Conservation (phyloP, 225 moss, liverwort and hornwort genomes). For the Bryoerythrophyllum caledonicum region DNA sequence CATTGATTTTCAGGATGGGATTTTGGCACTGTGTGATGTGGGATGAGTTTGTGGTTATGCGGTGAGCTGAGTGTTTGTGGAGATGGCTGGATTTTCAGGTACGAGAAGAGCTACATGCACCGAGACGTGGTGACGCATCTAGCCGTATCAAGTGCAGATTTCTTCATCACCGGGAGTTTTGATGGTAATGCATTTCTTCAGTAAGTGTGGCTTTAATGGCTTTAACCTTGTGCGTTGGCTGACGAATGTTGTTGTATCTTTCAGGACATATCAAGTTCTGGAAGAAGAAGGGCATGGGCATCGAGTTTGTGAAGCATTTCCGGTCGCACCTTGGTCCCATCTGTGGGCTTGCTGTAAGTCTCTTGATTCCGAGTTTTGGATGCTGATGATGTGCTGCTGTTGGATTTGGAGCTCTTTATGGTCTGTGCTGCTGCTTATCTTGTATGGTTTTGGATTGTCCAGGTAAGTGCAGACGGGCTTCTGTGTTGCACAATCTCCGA, state of each 20-base stretch:
- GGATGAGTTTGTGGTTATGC: background rate
- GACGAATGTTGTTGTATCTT: slow-evolving; percentile 1
- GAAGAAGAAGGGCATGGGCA: slow-evolving; percentile 94
- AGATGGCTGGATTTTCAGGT: slow-evolving; percentile 53
- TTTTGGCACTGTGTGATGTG: background rate
- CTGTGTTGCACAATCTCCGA: slow-evolving; percentile 96
- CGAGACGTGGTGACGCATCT: slow-evolving; percentile 90
- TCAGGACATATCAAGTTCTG: slow-evolving; percentile 97
- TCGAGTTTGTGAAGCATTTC: slow-evolving; percentile 99
- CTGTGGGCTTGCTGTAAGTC: slow-evolving; percentile 75
- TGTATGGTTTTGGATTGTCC: slow-evolving; percentile 22
- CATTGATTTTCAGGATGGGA: background rate
- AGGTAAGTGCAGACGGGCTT: slow-evolving; percentile 98
- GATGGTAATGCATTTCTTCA: slow-evolving; percentile 65
- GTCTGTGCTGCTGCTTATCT: slow-evolving; percentile 21
- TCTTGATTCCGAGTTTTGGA: slow-evolving; percentile 2
- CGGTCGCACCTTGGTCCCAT: slow-evolving; percentile 95
- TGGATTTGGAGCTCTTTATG: background rate
- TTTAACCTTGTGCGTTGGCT: slow-evolving; percentile 17
- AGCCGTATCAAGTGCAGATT: slow-evolving; percentile 88
- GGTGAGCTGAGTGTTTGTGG: background rate
- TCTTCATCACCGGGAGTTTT: slow-evolving; percentile 96
- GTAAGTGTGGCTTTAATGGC: background rate
- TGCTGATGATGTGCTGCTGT: background rate
- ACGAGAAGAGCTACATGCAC: slow-evolving; percentile 99